phyloP scores from a whole-genome alignment of 805 yeast species.

The Lachancea meyersii region DNA sequence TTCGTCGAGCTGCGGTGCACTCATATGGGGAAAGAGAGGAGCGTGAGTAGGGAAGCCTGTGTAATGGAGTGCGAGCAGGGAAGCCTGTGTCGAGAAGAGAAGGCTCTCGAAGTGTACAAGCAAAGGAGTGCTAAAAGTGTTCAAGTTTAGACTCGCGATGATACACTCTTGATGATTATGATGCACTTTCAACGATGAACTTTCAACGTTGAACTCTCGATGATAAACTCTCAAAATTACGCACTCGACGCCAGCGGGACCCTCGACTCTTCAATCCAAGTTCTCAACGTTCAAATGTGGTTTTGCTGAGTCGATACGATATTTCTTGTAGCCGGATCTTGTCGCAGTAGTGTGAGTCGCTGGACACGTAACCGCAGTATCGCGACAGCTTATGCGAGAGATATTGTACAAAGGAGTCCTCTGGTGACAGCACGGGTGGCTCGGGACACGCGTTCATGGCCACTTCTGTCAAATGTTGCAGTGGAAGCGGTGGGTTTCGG shows the following conservation, averaged over 20 bases:
- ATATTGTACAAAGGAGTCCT: slow-evolving; percentile 13
- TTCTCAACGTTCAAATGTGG: slow-evolving; percentile 16
- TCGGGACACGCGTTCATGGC: not conserved
- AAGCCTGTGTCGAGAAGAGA: too few species aligned
- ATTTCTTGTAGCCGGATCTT: slow-evolving; percentile 33
- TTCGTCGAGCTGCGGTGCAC: slow-evolving; percentile 54
- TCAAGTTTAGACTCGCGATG: too few species aligned
- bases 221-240: not conserved
- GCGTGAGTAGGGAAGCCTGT: too few species aligned
- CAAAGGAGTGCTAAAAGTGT: too few species aligned
- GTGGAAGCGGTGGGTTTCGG: slow-evolving; percentile 5
- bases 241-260: not conserved
- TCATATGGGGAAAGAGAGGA: not conserved
- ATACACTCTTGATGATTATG: too few species aligned
- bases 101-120: too few species aligned
- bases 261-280: too few species aligned
- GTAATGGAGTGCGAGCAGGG: too few species aligned
- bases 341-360: slow-evolving; percentile 26
- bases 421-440: not conserved
- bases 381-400: slow-evolving; percentile 20
- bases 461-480: slow-evolving; percentile 1
- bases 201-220: not conserved
- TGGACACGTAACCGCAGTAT: slow-evolving; percentile 19
- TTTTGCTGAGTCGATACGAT: slow-evolving; percentile 29
- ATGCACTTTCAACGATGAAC: too few species aligned